Percentiles rank a stretch among this genome's conserved stretches.
These are phyloP conservation scores for Cercospora citrullina DNA, from an alignment of 2,329 filamentous ascomycete species.

Conservation along the genomic window DNA sequence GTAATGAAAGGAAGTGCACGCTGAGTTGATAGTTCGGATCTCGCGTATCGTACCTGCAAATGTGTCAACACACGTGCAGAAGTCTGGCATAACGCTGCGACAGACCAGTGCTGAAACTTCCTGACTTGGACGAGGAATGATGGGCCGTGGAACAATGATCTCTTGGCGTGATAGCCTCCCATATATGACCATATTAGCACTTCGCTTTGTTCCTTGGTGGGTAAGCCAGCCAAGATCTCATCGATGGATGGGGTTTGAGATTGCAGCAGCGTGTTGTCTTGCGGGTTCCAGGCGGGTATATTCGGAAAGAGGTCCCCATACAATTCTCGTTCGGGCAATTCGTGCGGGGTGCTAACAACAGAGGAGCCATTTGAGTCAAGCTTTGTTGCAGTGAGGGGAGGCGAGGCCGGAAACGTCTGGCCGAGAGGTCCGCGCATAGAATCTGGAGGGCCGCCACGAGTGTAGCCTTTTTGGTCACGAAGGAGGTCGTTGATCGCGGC, in stretches of 20 bases:
- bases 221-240: constrained; percentile 24
- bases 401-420: constrained; percentile 22
- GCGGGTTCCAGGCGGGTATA: constrained; percentile 26
- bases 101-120: constrained; percentile 27
- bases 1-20: constrained; percentile 27
- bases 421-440: constrained; percentile 21
- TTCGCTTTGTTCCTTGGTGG: constrained; percentile 26
- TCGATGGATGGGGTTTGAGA: constrained; percentile 23
- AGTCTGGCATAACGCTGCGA: background rate
- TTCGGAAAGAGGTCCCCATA: constrained; percentile 28
- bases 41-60: constrained; percentile 21
- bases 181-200: constrained; percentile 29
- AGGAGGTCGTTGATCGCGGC: constrained; percentile 28
- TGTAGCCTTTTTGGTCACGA: constrained; percentile 17
- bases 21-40: constrained; percentile 26
- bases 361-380: constrained; percentile 17
- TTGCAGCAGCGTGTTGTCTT: constrained; percentile 22
- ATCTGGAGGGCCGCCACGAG: constrained; percentile 9
- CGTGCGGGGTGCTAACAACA: constrained; percentile 12
- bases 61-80: background rate
- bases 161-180: constrained; percentile 29
- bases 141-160: constrained; percentile 24
- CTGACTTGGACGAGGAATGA: constrained; percentile 24
- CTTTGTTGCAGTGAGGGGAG: constrained; percentile 20
- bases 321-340: constrained; percentile 21